phyloP scores from a whole-genome alignment of 257 asterid species.

The Hygrophila difformis region DNA sequence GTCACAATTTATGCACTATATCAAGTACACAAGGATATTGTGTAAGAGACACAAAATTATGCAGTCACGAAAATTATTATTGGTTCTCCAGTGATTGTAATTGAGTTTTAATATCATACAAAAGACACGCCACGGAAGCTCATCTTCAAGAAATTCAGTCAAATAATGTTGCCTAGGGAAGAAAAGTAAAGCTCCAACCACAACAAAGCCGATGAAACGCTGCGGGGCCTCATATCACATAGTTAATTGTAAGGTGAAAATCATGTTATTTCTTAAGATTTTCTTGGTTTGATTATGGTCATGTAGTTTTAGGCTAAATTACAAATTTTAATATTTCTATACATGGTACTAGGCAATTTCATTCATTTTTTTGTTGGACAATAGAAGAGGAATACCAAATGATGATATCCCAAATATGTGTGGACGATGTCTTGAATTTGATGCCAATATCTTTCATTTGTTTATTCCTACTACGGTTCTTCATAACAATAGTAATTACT shows the following conservation, averaged over 20 bases:
- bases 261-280: conserved; percentile 10
- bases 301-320: not conserved
- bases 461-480: not conserved
- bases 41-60: too few species aligned
- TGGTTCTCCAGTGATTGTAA: conserved; percentile 7
- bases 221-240: conserved; percentile 72
- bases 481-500: not conserved
- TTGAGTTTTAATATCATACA: conserved; percentile 31
- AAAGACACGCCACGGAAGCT: conserved; percentile 91
- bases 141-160: conserved; percentile 69
- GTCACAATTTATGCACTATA: too few species aligned
- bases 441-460: conserved; percentile 10
- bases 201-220: conserved; percentile 48
- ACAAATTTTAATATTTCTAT: conserved; percentile 2
- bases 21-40: conserved; percentile 5
- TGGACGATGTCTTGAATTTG: conserved; percentile 62
- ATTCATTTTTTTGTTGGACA: conserved; percentile 47
- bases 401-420: conserved; percentile 96
- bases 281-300: conserved; percentile 3
- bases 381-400: conserved; percentile 94
- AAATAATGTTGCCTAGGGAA: conserved; percentile 74
- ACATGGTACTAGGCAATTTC: conserved; percentile 1
- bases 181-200: conserved; percentile 48
- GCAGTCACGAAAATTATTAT: too few species aligned
- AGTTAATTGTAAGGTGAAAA: conserved; percentile 72